phyloP scores from a whole-genome alignment of 306 rosid genomes.

The Pachyrhizus erosus region DNA sequence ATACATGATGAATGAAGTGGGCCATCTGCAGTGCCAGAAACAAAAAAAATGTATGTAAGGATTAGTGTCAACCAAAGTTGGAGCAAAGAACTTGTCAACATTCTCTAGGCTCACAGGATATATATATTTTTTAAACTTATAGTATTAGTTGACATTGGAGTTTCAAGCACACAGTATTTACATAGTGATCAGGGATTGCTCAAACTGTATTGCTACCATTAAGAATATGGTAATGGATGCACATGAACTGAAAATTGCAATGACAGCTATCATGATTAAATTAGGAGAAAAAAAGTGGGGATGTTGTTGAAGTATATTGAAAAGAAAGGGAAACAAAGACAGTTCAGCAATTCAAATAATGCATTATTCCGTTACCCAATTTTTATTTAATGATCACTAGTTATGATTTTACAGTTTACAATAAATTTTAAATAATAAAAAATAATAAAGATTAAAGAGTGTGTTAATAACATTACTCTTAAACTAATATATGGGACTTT shows the following conservation, averaged over 20 bases:
- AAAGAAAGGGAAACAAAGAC: not conserved
- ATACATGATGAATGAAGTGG: conserved; percentile 75
- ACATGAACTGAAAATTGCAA: not conserved
- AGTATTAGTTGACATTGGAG: not conserved
- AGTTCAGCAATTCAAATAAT: not conserved
- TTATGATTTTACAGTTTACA: no score
- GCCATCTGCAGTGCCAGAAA: conserved; percentile 76
- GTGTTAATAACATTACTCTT: no score
- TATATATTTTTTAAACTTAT: no score
- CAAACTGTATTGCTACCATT: not conserved
- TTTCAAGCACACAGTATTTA: not conserved
- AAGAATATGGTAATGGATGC: not conserved
- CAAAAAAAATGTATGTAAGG: not conserved
- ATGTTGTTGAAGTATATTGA: not conserved
- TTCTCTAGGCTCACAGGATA: not conserved
- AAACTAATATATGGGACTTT: no score
- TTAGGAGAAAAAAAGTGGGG: not conserved
- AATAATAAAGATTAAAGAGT: no score
- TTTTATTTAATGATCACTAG: no score
- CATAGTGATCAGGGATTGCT: not conserved
- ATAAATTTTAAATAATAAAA: not conserved
- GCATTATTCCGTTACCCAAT: not conserved
- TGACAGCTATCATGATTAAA: not conserved
- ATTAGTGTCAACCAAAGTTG: conserved; percentile 24
- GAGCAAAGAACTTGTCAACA: not conserved